Percentiles rank a stretch among this genome's conserved stretches.
Conservation (phyloP, 2,329 filamentous ascomycete species). For the Cordyceps cicadae region DNA sequence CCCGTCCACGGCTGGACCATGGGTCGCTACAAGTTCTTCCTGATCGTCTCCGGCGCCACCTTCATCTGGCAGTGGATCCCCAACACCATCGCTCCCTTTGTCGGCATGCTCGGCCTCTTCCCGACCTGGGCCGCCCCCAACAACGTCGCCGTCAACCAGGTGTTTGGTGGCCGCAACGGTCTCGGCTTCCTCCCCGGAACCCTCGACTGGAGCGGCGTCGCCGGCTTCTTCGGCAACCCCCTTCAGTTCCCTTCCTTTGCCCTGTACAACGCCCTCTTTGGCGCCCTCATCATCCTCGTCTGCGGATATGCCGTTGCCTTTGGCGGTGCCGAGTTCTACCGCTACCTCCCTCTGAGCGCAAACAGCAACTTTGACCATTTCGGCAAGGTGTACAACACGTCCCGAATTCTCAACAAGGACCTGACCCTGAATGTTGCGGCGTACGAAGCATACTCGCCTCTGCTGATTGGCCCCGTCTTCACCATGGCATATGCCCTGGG, state of each 20-base stretch:
- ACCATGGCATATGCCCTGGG: conserved; percentile 46
- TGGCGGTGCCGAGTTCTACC: conserved; percentile 38
- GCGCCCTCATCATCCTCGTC: conserved; percentile 39
- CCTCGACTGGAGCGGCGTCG: conserved; percentile 34
- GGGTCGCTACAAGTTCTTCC: conserved; percentile 48
- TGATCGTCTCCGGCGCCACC: conserved; percentile 39
- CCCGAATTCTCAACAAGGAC: conserved; percentile 40
- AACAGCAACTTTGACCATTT: conserved; percentile 51
- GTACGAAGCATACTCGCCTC: conserved; percentile 47
- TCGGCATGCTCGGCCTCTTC: conserved; percentile 49
- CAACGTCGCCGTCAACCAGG: conserved; percentile 42
- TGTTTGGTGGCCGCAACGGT: conserved; percentile 43
- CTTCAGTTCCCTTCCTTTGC: conserved; percentile 36
- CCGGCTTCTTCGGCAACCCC: conserved; percentile 33
- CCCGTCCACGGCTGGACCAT: conserved; percentile 50
- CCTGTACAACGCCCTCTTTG: conserved; percentile 38
- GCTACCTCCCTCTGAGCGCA: conserved; percentile 46
- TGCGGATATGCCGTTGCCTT: conserved; percentile 44
- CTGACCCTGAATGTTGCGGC: conserved; percentile 41
- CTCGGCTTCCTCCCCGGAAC: conserved; percentile 45
- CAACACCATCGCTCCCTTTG: conserved; percentile 48
- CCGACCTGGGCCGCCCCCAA: conserved; percentile 43
- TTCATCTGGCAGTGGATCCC: conserved; percentile 53
- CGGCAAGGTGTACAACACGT: conserved; percentile 43
- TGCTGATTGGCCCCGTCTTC: conserved; percentile 47